Percentiles rank a stretch among this genome's conserved stretches.
Conservation (phyloP, 208 protist genomes). For the Lotmaria passim region DNA sequence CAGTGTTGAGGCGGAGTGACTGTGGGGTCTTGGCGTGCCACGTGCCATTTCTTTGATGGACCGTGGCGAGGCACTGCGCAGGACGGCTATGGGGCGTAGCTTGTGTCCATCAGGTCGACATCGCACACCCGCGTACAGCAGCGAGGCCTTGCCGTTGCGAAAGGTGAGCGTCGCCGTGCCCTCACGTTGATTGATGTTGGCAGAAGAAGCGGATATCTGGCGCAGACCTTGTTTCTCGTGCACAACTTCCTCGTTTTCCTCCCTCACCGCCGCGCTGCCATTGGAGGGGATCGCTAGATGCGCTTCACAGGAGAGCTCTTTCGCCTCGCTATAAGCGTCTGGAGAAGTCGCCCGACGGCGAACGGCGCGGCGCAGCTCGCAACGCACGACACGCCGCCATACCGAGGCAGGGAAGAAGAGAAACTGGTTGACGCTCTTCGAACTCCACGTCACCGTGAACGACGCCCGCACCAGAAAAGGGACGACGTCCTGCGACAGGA, state of each 20-base stretch:
- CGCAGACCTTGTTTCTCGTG: background rate
- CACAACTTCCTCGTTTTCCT: background rate
- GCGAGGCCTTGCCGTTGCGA: background rate
- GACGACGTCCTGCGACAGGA: constrained; percentile 72
- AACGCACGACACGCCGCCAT: constrained; percentile 52
- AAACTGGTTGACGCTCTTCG: constrained; percentile 48
- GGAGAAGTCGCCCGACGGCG: background rate
- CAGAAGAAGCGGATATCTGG: background rate
- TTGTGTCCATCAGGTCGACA: constrained; percentile 67
- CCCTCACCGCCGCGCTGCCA: too few species aligned
- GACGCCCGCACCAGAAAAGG: constrained; percentile 53
- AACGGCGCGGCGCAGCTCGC: constrained; percentile 39
- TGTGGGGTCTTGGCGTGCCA: constrained; percentile 28
- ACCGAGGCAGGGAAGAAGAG: constrained; percentile 62
- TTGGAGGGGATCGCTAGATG: too few species aligned
- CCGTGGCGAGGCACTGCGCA: constrained; percentile 34
- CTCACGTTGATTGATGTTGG: background rate
- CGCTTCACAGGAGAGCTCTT: too few species aligned
- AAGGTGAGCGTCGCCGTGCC: constrained; percentile 6
- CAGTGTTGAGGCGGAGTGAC: background rate
- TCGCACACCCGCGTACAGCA: constrained; percentile 63
- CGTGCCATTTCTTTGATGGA: constrained; percentile 34
- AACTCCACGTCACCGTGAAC: constrained; percentile 71
- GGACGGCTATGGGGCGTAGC: constrained; percentile 71
- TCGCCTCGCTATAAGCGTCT: background rate